phyloP scores from a whole-genome alignment of 176 grass and related monocot genomes.

The Oryza longistaminata region DNA sequence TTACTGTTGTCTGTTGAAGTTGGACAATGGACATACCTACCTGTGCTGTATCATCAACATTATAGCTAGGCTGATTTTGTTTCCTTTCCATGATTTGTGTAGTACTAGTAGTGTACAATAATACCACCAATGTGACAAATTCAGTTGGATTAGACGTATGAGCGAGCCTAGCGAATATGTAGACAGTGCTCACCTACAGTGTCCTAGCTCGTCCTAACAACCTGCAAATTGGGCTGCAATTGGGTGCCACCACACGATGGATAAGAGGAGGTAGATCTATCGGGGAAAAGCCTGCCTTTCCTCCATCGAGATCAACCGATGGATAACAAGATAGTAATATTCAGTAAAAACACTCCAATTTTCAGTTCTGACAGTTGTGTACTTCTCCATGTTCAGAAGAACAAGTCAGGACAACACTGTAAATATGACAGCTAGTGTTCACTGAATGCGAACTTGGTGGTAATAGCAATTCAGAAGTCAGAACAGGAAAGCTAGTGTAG shows the following conservation, averaged over 20 bases:
- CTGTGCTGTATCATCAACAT: not conserved
- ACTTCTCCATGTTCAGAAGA: not conserved
- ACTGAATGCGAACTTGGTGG: not conserved
- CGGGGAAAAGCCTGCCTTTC: not conserved
- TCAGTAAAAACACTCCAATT: not conserved
- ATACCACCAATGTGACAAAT: not conserved
- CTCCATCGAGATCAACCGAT: constrained; percentile 12
- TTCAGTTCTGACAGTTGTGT: not conserved
- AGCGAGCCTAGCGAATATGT: not conserved
- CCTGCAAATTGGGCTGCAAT: not conserved
- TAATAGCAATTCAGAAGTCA: not conserved
- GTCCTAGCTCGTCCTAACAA: not conserved
- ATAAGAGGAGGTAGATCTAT: constrained; percentile 29
- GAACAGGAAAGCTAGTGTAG: not conserved
- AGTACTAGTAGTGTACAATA: not conserved
- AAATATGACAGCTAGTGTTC: not conserved
- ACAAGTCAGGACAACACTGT: not conserved
- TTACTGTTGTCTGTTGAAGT: not conserved
- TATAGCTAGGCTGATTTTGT: not conserved
- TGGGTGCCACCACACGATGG: not conserved
- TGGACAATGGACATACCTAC: not conserved
- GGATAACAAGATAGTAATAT: not conserved
- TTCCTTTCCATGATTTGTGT: not conserved
- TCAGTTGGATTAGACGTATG: not conserved
- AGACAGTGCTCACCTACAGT: not conserved